Evolutionary conservation across 805 yeast species (phyloP), one percentile per base, ranked within the genome.

Genomic region (Lipomyces oligophaga): DNA sequence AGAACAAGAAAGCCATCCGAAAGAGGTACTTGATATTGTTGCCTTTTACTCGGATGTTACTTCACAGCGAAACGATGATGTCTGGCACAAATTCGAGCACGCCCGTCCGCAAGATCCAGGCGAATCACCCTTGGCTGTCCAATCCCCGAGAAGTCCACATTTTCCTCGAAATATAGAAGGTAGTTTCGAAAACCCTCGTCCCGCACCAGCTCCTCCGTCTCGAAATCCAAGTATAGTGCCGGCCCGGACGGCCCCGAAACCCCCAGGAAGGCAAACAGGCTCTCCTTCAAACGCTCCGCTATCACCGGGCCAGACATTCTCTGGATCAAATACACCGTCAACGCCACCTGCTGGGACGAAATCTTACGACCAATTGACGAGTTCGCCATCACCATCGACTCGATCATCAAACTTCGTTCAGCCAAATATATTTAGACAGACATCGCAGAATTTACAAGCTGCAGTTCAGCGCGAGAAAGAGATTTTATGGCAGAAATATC

Each of bases 21-120:
- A 83, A 62, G 94, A 93, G 1, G 88, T 86, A 2, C 78, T 80
- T 77, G 88, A 83, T 60, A 81, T 83, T 52, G 87, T 83, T n/a
- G 84, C 84, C 33, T 83, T 83, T 60, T 83, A 83, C 63, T 60
- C 63, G 5, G 61, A 65, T 19, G 58, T 58, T 30, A 41, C 65
- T 47, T 45, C 61, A 37, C 52, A 64, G 49, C 53, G 57, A n/a
- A 58, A 47, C 13, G 52, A 56, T 25, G 52, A 57, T 34, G 60
- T 65, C 10, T 65, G 60, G 60, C 41, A 35, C n/a, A 57, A 57
- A 36, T 57, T 57, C 31, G 54, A 48, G 33, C 41, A 56, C 25
- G 56, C 59, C 10, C 44, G 37, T 30, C 47, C 24, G 13, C 49
- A 38, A 10, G 46, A 46, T 25, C 22, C 27, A 36, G 20, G 39